phyloP scores from a whole-genome alignment of 2,329 filamentous ascomycete species.

The Chaetomium globosum region DNA sequence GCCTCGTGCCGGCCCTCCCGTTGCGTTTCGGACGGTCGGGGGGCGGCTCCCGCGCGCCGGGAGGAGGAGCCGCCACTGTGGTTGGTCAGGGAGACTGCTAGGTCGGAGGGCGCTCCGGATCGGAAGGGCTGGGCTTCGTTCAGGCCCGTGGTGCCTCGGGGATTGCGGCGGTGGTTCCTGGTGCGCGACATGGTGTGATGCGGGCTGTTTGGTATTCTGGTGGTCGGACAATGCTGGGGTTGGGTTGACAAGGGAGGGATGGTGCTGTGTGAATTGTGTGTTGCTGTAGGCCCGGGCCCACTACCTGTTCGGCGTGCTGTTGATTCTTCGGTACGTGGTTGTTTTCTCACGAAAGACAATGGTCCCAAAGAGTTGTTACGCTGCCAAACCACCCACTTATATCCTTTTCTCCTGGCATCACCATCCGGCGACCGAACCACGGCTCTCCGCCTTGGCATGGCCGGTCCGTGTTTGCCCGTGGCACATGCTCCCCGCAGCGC shows the following conservation, averaged over 20 bases:
- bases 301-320: background rate
- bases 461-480: constrained; percentile 11
- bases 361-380: background rate
- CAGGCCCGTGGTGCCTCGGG: background rate
- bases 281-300: background rate
- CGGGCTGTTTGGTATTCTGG: background rate
- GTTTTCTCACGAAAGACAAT: background rate
- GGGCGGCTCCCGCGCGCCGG: background rate
- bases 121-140: background rate
- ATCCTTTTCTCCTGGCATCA: background rate
- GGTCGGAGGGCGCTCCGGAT: background rate
- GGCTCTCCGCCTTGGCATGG: constrained; percentile 5
- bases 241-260: background rate
- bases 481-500: constrained; percentile 2
- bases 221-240: constrained; percentile 1
- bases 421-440: background rate
- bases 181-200: background rate
- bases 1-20: background rate
- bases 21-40: background rate
- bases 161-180: background rate
- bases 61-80: background rate
- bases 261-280: background rate
- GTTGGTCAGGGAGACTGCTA: background rate
- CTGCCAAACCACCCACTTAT: background rate
- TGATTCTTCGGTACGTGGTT: background rate